A percentile compares a stretch with the other conserved stretches of the same genome.
Evolutionary conservation across 2,329 filamentous ascomycete species (phyloP).

Genomic region (Amphichorda felina): DNA sequence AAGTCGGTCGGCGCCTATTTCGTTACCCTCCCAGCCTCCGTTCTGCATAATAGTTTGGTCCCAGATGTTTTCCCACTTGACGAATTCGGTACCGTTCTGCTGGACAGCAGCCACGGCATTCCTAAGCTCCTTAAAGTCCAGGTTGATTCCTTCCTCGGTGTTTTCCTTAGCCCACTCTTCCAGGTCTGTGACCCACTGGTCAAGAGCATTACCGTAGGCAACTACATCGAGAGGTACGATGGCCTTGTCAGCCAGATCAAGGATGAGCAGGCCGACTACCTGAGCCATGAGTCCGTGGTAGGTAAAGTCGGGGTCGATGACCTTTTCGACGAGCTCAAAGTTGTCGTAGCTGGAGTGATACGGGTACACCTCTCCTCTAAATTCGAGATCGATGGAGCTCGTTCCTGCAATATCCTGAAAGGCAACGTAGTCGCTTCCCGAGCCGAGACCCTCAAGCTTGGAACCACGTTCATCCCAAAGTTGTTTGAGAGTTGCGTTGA

Average conservation of each 20-base stretch:
- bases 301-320: constrained; percentile 70
- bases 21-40: constrained; percentile 65
- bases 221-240: constrained; percentile 73
- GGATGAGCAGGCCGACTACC: constrained; percentile 67
- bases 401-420: constrained; percentile 89
- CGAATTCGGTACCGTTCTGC: constrained; percentile 41
- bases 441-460: constrained; percentile 57
- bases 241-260: constrained; percentile 73
- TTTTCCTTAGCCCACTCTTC: constrained; percentile 44
- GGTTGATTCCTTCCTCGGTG: constrained; percentile 10
- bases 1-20: constrained; percentile 54
- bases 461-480: constrained; percentile 60
- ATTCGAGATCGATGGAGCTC: constrained; percentile 76
- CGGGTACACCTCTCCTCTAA: constrained; percentile 55
- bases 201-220: constrained; percentile 57
- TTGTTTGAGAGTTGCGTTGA: constrained; percentile 60
- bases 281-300: constrained; percentile 75
- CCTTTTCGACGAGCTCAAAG: constrained; percentile 70
- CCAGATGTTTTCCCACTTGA: constrained; percentile 69
- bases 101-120: constrained; percentile 52
- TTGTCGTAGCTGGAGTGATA: constrained; percentile 83
- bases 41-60: constrained; percentile 56
- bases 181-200: constrained; percentile 54
- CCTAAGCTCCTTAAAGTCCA: constrained; percentile 19
- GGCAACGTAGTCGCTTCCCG: constrained; percentile 71